A percentile compares a stretch with the other conserved stretches of the same genome.
Evolutionary conservation across 2,329 filamentous ascomycete genomes (phyloP).

Genomic region (Aspergillus aculeatinus): DNA sequence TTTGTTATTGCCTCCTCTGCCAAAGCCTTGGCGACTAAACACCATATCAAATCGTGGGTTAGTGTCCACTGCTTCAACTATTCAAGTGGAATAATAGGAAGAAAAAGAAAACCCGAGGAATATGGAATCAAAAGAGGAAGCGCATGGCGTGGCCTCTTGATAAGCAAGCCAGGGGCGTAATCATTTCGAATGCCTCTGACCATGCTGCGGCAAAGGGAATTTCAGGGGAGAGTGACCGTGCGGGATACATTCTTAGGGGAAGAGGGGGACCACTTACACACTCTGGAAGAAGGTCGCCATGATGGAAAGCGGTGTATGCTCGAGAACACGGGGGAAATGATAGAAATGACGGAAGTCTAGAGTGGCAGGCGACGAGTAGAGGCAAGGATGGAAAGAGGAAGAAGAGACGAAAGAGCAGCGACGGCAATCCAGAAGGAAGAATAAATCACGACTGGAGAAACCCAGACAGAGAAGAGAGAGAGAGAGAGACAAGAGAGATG

Average conservation of each 20-base stretch:
- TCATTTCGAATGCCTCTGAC: not conserved
- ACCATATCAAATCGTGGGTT: conserved; percentile 27
- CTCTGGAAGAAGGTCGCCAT: conserved; percentile 53
- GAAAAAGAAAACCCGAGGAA: conserved; percentile 5
- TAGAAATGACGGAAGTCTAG: not conserved
- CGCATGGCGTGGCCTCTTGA: not conserved
- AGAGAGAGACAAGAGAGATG: not conserved
- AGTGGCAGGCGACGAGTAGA: conserved; percentile 6
- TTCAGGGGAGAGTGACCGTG: conserved; percentile 25
- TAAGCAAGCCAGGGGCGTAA: conserved; percentile 1
- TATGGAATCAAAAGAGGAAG: conserved; percentile 8
- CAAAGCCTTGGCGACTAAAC: conserved; percentile 50
- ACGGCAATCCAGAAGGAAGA: not conserved
- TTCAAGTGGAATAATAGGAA: conserved; percentile 11
- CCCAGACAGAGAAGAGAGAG: not conserved
- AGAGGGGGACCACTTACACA: conserved; percentile 43
- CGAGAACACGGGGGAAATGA: not conserved
- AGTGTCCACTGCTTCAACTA: conserved; percentile 19
- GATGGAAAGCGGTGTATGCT: conserved; percentile 12
- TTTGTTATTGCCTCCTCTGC: conserved; percentile 49
- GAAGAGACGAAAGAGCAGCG: conserved; percentile 4
- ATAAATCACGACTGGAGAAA: not conserved
- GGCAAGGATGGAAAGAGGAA: not conserved
- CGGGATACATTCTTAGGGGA: conserved; percentile 14
- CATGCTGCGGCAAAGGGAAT: conserved; percentile 14